Evolutionary conservation across 1,139 yeast genomes (phyloP), one percentile per base, ranked within the genome.

Genomic region (Suhomyces wounanorum): DNA sequence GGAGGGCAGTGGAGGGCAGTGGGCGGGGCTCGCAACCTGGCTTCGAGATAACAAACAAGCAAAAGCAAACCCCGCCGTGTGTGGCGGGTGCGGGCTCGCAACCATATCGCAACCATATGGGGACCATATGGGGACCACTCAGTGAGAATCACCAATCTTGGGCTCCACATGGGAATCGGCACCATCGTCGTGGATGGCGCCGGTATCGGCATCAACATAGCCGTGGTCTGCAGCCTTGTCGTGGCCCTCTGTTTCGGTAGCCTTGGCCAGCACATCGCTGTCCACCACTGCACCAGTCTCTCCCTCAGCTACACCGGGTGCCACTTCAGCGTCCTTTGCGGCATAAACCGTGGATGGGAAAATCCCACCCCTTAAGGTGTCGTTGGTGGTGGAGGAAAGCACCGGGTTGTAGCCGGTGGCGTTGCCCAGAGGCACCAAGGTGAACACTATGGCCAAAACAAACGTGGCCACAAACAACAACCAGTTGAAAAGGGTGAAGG

Each of bases 401-500:
- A 33, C 11, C n/a, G 44, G 16, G 30, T 28, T 16, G 37, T 8
- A 33, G 23, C 49, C 48, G 4, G 25, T 11, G 23, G 41, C n/a
- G 8, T 17, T 44, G 16, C 39, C 40, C 21, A 17, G 23, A 2
- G 76, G 76, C 16, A 66, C 49, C 25, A 62, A 55, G 4, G 66
- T 53, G 52, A 52, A 70, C 13, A 60, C 37, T 9, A 67, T 44
- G 37, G 65, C 52, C 42, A 68, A 58, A 1, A 52, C 61, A 45
- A 69, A 59, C 18, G 69, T 54, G 6, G 58, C 60, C 9, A 58
- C 52, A 44, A 65, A 69, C 47, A 66, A 54, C 6, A 70, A 26
- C 70, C 72, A 72, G 35, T 59, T 56, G 44, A 72, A 51, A 36
- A 72, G 63, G 0, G 67, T 59, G 51, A 72, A 63, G 2, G 73